Conservation (phyloP, 2,329 filamentous ascomycete genomes). For the Zopfia rhizophila region DNA sequence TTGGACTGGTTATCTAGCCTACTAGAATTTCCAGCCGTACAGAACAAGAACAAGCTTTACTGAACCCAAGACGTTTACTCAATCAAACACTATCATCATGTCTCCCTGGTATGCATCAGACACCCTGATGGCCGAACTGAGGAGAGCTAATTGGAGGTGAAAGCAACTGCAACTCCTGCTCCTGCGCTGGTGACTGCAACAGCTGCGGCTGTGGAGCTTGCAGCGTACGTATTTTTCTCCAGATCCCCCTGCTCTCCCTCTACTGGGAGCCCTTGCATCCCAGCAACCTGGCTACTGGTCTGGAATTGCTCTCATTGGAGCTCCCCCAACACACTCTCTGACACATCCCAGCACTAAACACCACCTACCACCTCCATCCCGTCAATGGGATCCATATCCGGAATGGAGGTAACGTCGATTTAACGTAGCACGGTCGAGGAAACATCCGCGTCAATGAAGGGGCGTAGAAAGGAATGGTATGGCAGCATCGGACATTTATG, state of each 20-base stretch:
- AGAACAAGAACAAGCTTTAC: conserved; percentile 1
- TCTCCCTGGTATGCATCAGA: conserved; percentile 22
- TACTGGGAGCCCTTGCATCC: too few relatives aligned
- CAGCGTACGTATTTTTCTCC: conserved; percentile 21
- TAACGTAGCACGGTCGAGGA: too few relatives aligned
- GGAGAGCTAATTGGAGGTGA: conserved; percentile 1
- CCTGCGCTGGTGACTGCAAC: conserved; percentile 44
- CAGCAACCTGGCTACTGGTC: too few relatives aligned
- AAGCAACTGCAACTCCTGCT: conserved; percentile 39
- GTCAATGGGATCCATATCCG: too few relatives aligned
- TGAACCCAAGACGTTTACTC: conserved; percentile 1
- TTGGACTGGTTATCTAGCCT: not conserved
- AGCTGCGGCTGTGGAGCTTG: conserved; percentile 44
- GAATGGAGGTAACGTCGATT: too few relatives aligned
- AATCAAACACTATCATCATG: conserved; percentile 17
- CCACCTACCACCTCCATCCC: too few relatives aligned
- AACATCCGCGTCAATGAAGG: too few relatives aligned
- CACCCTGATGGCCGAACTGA: not conserved
- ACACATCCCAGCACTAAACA: conserved; percentile 20
- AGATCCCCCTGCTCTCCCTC: not conserved
- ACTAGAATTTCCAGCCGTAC: not conserved
- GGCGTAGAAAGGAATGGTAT: too few relatives aligned
- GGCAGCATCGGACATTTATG: too few relatives aligned
- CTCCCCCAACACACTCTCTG: too few relatives aligned
- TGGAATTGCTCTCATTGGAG: too few relatives aligned